Percentiles rank a stretch among this genome's conserved stretches.
These are phyloP conservation scores for Echinosophora koreensis DNA, from an alignment of 306 rosid genomes.

Conservation along the genomic window DNA sequence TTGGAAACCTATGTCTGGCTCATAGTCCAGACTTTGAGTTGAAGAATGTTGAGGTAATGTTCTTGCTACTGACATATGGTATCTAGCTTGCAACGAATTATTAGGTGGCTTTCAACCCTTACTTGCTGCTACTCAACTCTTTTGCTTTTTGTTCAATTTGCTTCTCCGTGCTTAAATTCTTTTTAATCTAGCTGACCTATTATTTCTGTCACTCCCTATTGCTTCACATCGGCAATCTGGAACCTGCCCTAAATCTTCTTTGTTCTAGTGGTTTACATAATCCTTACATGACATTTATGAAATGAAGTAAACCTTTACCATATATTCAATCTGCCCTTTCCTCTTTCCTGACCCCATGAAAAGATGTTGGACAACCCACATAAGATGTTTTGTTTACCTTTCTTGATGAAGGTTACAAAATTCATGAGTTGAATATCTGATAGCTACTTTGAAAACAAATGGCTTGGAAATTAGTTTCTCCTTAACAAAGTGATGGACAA, in stretches of 20 bases:
- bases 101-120: slow-evolving; percentile 2
- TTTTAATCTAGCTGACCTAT: neutral
- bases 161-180: neutral
- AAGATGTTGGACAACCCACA: neutral
- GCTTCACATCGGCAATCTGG: neutral
- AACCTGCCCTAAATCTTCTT: slow-evolving; percentile 10
- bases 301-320: neutral
- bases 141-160: neutral
- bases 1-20: slow-evolving; percentile 87
- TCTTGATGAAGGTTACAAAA: neutral
- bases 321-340: slow-evolving; percentile 5
- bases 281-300: neutral
- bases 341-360: slow-evolving; percentile 3
- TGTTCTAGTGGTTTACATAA: slow-evolving; percentile 3
- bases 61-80: slow-evolving; percentile 1
- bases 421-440: slow-evolving; percentile 6
- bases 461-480: neutral
- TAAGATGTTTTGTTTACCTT: neutral
- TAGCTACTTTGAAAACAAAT: slow-evolving; percentile 26
- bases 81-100: slow-evolving; percentile 19
- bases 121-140: neutral
- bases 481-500: neutral
- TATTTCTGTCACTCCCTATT: neutral
- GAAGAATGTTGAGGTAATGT: slow-evolving; percentile 88
- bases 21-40: slow-evolving; percentile 86